phyloP scores from a whole-genome alignment of 345 rosid genomes.

The Atalantia buxifolia region DNA sequence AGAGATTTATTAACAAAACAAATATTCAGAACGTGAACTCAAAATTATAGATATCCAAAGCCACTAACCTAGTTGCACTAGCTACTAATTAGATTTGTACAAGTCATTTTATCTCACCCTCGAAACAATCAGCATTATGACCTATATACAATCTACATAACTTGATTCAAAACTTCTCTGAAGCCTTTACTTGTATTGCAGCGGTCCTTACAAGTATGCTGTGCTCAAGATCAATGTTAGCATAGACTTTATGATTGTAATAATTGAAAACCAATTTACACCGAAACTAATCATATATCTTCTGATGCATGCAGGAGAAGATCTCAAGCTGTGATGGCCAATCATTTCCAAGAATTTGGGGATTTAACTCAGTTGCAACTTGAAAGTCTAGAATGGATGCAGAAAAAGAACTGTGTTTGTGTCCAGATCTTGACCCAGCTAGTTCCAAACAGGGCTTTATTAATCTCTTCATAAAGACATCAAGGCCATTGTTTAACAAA shows the following conservation, averaged over 20 bases:
- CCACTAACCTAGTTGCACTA: slow-evolving; percentile 18
- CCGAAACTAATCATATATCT: slow-evolving; percentile 10
- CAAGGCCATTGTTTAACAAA: slow-evolving; percentile 53
- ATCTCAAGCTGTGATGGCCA: slow-evolving; percentile 58
- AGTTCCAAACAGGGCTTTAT: slow-evolving; percentile 63
- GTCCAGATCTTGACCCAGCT: slow-evolving; percentile 40
- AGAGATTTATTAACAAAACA: slow-evolving; percentile 20
- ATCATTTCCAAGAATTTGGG: slow-evolving; percentile 49
- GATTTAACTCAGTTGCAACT: slow-evolving; percentile 58
- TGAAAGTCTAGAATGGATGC: slow-evolving; percentile 58
- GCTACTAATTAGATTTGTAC: slow-evolving; percentile 19
- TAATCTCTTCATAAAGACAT: slow-evolving; percentile 56
- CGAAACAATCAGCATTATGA: slow-evolving; percentile 16
- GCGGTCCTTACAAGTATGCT: slow-evolving; percentile 8
- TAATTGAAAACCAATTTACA: neutral
- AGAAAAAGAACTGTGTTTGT: slow-evolving; percentile 12
- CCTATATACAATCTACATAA: slow-evolving; percentile 34
- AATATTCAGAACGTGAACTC: slow-evolving; percentile 14
- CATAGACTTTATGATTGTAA: slow-evolving; percentile 6
- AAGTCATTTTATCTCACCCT: slow-evolving; percentile 17
- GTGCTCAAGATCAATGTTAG: slow-evolving; percentile 21
- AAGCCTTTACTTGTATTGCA: slow-evolving; percentile 25
- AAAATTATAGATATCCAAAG: slow-evolving; percentile 13
- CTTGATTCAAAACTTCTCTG: slow-evolving; percentile 18
- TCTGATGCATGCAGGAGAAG: slow-evolving; percentile 31